Evolutionary conservation across 805 yeast genomes (phyloP), one percentile per base, ranked within the genome.

Genomic region (Ogataea naganishii): DNA sequence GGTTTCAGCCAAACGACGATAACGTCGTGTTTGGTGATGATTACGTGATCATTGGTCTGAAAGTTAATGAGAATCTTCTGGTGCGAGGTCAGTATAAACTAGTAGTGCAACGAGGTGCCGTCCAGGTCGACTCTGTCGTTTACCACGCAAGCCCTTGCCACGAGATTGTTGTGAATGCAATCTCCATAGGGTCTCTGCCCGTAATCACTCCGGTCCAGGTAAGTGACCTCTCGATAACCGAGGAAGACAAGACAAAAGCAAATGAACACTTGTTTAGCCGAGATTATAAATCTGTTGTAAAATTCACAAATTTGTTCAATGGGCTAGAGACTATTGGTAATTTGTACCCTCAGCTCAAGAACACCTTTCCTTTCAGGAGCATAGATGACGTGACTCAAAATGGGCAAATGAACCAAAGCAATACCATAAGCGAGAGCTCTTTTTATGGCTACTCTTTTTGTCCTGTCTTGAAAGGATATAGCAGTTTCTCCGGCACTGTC

Each of bases 11-110:
- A 2, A 49, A 48, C 19, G 48, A 51, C 7, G 63, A 63, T 21
- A 69, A 68, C 39, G 32, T 60, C 7, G 38, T 64, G 4, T 51
- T 44, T 30, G 47, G 47, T 7, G 49, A 50, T 4, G 43, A 51
- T 5, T 46, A 53, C 27, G 53, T 60, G 1, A 46, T 53, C 4
- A 27, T 72, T 24, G 76, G 72, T 0, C 53, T 74, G 20, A 62
- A 59, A 31, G 38, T 47, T 2, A 48, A 51, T 17, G 72, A 73
- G 33, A 56, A 44, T 29, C 34, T 74, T 3, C 39, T 70, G 23
- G 31, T 74, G 1, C 52, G 56, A 32, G 80, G 81, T 1, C 72
- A 64, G 35, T 72, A 59, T 38, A 41, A 26, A 4, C 29, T 74
- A 15, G 44, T 45, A 4, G 51, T 74, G 0, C 64, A 61, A 35